These are phyloP conservation scores for Amesomyces nigricolor DNA, from an alignment of 2,329 filamentous ascomycete species.

Conservation along the genomic window DNA sequence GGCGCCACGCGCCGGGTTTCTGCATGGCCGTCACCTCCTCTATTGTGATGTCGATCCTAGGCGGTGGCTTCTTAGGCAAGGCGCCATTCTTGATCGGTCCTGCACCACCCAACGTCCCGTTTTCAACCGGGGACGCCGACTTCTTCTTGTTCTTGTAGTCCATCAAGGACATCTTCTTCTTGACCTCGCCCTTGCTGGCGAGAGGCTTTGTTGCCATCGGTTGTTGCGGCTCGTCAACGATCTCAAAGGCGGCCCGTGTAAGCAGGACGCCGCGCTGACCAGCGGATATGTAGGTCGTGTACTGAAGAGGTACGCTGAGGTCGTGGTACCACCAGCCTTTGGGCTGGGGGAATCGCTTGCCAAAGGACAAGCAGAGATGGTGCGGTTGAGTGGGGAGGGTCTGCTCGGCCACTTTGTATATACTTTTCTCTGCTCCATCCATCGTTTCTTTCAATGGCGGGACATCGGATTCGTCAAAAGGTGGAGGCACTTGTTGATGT, in stretches of 20 bases:
- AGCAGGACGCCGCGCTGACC: slow-evolving; percentile 53
- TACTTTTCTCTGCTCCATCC: slow-evolving; percentile 55
- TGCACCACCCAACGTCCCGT: slow-evolving; percentile 19
- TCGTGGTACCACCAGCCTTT: slow-evolving; percentile 39
- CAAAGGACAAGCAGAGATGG: slow-evolving; percentile 46
- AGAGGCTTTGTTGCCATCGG: slow-evolving; percentile 34
- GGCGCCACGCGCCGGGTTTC: slow-evolving; percentile 19
- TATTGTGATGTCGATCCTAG: slow-evolving; percentile 20
- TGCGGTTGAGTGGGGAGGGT: slow-evolving; percentile 49
- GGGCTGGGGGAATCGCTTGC: slow-evolving; percentile 42
- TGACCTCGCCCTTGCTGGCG: slow-evolving; percentile 36
- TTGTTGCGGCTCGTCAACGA: slow-evolving; percentile 45
- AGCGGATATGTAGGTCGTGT: slow-evolving; percentile 52
- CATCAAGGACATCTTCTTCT: slow-evolving; percentile 53
- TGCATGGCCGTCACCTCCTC: slow-evolving; percentile 21
- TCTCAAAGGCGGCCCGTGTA: slow-evolving; percentile 53
- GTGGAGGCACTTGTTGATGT: slow-evolving; percentile 10
- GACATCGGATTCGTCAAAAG: slow-evolving; percentile 24
- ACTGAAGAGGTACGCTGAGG: slow-evolving; percentile 44
- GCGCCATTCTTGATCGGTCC: slow-evolving; percentile 23
- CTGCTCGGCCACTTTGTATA: slow-evolving; percentile 47
- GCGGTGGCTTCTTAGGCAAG: slow-evolving; percentile 13
- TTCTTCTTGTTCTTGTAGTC: slow-evolving; percentile 51
- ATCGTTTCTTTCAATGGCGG: slow-evolving; percentile 39
- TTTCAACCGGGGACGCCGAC: slow-evolving; percentile 35